Evolutionary conservation across 345 rosid species (phyloP).

Genomic region (Raphanus sativus): DNA sequence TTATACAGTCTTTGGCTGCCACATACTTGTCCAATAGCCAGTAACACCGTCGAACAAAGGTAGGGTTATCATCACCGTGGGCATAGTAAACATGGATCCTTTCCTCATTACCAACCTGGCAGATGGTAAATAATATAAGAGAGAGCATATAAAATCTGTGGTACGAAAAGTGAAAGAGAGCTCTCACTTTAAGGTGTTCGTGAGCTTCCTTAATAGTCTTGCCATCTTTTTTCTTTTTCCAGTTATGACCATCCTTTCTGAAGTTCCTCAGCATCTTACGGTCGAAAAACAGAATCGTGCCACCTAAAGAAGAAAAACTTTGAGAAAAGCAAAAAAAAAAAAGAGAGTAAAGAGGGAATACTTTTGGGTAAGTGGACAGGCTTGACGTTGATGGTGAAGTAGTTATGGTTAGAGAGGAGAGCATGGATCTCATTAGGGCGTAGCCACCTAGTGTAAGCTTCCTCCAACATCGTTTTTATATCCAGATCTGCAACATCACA

Average conservation of each 20-base stretch:
- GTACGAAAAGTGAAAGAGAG: slow-evolving; percentile 2
- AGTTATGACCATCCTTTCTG: slow-evolving; percentile 89
- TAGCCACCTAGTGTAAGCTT: slow-evolving; percentile 86
- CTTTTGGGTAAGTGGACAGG: slow-evolving; percentile 79
- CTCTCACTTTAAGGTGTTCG: slow-evolving; percentile 80
- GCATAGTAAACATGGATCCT: slow-evolving; percentile 99
- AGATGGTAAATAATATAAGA: not conserved
- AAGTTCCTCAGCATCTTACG: slow-evolving; percentile 87
- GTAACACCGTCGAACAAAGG: slow-evolving; percentile 97
- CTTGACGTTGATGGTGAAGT: slow-evolving; percentile 73
- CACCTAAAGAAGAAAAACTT: slow-evolving; percentile 52
- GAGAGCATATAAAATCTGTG: not conserved
- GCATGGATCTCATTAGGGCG: slow-evolving; percentile 98
- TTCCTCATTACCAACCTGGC: slow-evolving; percentile 89
- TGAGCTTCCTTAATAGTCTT: slow-evolving; percentile 92
- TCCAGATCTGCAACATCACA: slow-evolving; percentile 58
- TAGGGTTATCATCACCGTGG: slow-evolving; percentile 82
- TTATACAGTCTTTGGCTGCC: slow-evolving; percentile 12
- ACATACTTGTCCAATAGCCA: slow-evolving; percentile 98
- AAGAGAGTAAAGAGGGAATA: slow-evolving; percentile 11
- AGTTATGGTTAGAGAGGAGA: slow-evolving; percentile 67
- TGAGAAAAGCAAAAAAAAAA: not conserved
- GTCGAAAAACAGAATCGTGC: slow-evolving; percentile 64
- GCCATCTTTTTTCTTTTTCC: slow-evolving; percentile 92
- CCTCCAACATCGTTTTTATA: slow-evolving; percentile 55